Evolutionary conservation across 768 basidiomycete genomes (phyloP).

Genomic region (Kwoniella botswanensis): DNA sequence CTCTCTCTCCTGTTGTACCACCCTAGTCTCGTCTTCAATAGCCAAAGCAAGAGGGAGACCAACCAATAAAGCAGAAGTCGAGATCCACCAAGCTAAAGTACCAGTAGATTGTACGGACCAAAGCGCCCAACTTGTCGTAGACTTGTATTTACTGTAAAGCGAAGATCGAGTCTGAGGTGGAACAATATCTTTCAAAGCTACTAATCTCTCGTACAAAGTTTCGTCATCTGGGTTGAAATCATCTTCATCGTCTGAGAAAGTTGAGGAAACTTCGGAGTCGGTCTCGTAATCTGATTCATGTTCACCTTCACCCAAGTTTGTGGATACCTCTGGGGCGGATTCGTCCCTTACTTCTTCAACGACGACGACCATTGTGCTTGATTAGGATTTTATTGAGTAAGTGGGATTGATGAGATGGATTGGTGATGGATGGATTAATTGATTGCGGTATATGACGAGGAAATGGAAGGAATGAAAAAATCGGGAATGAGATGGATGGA

Average conservation of each 20-base stretch:
- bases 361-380: conserved; percentile 65
- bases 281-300: conserved; percentile 68
- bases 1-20: conserved; percentile 92
- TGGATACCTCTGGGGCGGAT: conserved; percentile 25
- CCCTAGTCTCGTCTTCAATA: conserved; percentile 94
- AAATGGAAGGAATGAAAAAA: not conserved
- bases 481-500: not conserved
- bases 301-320: conserved; percentile 57
- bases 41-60: conserved; percentile 90
- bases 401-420: conserved; percentile 1
- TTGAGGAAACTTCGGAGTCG: conserved; percentile 65
- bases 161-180: conserved; percentile 84
- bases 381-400: not conserved
- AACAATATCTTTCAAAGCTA: conserved; percentile 93
- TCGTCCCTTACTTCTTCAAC: conserved; percentile 72
- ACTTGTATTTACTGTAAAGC: conserved; percentile 68
- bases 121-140: conserved; percentile 70
- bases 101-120: conserved; percentile 75
- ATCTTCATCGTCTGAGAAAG: conserved; percentile 71
- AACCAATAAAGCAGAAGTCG: conserved; percentile 89
- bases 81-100: conserved; percentile 91
- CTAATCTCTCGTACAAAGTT: conserved; percentile 81
- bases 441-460: conserved; percentile 5
- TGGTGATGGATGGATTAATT: not conserved
- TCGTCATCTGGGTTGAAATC: conserved; percentile 68